phyloP scores from a whole-genome alignment of 495 filamentous ascomycete genomes.

The Trichoderma virens region DNA sequence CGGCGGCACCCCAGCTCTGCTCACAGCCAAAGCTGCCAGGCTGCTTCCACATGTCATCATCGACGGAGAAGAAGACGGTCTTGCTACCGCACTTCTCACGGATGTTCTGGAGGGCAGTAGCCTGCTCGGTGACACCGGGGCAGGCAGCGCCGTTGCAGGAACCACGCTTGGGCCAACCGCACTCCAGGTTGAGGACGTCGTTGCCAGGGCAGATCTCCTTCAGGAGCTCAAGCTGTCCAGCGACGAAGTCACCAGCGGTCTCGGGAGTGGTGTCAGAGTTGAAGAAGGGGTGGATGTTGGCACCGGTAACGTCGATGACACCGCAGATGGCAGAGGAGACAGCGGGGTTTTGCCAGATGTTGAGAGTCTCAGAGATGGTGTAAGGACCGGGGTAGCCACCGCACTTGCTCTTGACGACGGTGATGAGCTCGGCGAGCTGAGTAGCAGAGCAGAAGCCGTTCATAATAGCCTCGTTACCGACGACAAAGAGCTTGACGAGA shows the following conservation, averaged over 20 bases:
- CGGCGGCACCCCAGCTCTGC: slow-evolving; percentile 62
- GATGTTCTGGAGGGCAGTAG: slow-evolving; percentile 61
- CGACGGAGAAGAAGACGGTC: slow-evolving; percentile 72
- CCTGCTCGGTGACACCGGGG: slow-evolving; percentile 60
- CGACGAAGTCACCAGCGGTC: slow-evolving; percentile 67
- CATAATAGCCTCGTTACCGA: slow-evolving; percentile 87
- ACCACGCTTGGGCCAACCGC: slow-evolving; percentile 78
- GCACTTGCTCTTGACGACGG: slow-evolving; percentile 47
- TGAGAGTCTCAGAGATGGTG: slow-evolving; percentile 82
- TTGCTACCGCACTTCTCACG: slow-evolving; percentile 41
- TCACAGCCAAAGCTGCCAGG: slow-evolving; percentile 65
- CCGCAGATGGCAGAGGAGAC: slow-evolving; percentile 54
- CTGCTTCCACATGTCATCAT: slow-evolving; percentile 76
- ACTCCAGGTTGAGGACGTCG: slow-evolving; percentile 72
- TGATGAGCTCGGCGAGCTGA: slow-evolving; percentile 63
- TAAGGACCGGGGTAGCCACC: slow-evolving; percentile 66
- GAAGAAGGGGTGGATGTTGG: slow-evolving; percentile 93
- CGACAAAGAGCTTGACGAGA: slow-evolving; percentile 67
- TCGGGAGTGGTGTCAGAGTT: slow-evolving; percentile 54
- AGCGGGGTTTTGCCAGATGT: slow-evolving; percentile 52
- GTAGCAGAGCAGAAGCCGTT: slow-evolving; percentile 52
- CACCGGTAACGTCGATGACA: slow-evolving; percentile 67
- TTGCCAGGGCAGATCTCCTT: slow-evolving; percentile 56
- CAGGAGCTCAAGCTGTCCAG: slow-evolving; percentile 56
- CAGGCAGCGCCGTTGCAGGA: slow-evolving; percentile 60